phyloP scores from a whole-genome alignment of 768 basidiomycete genomes.

The Suillus plorans region DNA sequence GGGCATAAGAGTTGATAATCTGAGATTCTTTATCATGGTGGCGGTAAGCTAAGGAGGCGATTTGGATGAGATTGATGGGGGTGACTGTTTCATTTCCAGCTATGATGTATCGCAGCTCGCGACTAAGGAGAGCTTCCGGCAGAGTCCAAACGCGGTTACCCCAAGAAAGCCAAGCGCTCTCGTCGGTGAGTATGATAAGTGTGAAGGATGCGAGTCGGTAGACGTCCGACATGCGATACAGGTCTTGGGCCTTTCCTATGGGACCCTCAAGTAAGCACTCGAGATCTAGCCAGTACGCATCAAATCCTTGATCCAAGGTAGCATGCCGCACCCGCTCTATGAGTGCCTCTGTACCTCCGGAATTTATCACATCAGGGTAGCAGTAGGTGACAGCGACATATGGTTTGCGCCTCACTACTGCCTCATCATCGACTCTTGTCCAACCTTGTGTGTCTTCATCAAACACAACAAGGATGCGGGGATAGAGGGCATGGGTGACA shows the following conservation, averaged over 20 bases:
- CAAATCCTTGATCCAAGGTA: constrained; percentile 1
- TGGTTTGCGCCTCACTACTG: constrained; percentile 11
- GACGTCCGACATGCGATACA: constrained; percentile 24
- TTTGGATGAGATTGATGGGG: constrained; percentile 18
- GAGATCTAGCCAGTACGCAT: constrained; percentile 24
- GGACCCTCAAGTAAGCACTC: neutral
- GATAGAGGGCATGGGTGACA: constrained; percentile 14
- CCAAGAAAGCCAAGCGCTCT: constrained; percentile 14
- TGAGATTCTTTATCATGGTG: too few species aligned
- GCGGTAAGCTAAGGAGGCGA: constrained; percentile 22
- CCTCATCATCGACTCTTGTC: neutral
- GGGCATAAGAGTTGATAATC: constrained; percentile 20
- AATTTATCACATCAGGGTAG: constrained; percentile 12
- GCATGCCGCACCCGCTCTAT: constrained; percentile 4
- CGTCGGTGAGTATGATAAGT: constrained; percentile 18
- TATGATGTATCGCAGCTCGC: constrained; percentile 17
- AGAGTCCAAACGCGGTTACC: constrained; percentile 24
- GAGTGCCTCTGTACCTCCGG: neutral
- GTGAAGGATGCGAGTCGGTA: constrained; percentile 22
- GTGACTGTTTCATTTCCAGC: constrained; percentile 13
- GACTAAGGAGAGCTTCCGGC: constrained; percentile 19
- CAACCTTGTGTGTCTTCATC: constrained; percentile 5
- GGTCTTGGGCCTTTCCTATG: constrained; percentile 13
- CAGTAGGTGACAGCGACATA: constrained; percentile 22
- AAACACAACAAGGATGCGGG: constrained; percentile 17